Percentiles rank a stretch among this genome's conserved stretches.
Conservation (phyloP, 164 flowering plant genomes). For the Annona squamosa region DNA sequence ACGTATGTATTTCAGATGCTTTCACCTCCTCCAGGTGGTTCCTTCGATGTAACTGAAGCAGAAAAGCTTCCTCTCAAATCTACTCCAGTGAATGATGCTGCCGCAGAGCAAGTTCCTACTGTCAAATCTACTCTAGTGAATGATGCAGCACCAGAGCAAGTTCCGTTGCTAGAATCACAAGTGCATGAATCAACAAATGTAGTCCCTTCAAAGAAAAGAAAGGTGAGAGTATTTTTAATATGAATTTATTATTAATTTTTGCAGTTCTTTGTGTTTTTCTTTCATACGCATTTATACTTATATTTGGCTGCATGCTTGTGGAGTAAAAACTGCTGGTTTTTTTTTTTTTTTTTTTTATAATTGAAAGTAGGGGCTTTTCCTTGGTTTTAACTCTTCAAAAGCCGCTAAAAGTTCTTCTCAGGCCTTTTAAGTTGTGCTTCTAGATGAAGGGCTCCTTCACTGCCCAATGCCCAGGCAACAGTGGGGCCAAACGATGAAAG, state of each 20-base stretch:
- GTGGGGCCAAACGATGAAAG: too few species aligned
- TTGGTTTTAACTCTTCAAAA: neutral
- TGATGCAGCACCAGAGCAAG: constrained; percentile 42
- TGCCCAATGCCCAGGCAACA: too few species aligned
- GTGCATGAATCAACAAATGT: constrained; percentile 28
- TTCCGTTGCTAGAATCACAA: constrained; percentile 45
- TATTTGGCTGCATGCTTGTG: neutral
- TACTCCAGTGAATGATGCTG: constrained; percentile 22
- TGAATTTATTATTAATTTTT: too few species aligned
- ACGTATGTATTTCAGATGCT: constrained; percentile 93
- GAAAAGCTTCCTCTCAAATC: constrained; percentile 44
- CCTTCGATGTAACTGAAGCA: constrained; percentile 56
- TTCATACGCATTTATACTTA: too few species aligned
- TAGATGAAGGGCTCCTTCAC: too few species aligned
- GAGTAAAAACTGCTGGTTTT: neutral
- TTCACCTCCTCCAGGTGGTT: constrained; percentile 86
- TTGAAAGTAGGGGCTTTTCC: neutral
- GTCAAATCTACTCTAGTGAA: constrained; percentile 34
- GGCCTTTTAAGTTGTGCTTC: too few species aligned
- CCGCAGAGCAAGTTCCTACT: too few species aligned
- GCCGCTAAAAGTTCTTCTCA: too few species aligned
- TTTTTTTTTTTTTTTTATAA: neutral
- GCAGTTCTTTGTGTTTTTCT: too few species aligned
- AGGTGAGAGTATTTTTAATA: constrained; percentile 26
- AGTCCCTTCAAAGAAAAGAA: constrained; percentile 29